A percentile compares a stretch with the other conserved stretches of the same genome.
Evolutionary conservation across 2,329 filamentous ascomycete species (phyloP).

Genomic region (Fusarium lyarnte): DNA sequence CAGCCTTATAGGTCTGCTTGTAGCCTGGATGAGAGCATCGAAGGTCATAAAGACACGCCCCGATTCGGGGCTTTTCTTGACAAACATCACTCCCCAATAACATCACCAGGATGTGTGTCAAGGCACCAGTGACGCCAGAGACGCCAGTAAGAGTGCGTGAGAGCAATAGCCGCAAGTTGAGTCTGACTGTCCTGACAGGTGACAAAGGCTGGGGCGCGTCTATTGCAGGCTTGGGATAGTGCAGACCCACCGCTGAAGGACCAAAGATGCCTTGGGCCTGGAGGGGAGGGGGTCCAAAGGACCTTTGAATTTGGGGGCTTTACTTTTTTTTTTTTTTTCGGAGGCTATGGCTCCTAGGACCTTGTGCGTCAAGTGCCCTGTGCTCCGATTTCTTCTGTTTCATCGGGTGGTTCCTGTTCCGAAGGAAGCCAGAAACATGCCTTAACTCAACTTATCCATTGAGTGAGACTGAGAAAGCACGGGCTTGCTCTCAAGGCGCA

Average conservation of each 20-base stretch:
- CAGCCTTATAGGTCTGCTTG: conserved; percentile 62
- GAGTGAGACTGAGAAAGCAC: conserved; percentile 29
- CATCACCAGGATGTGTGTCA: conserved; percentile 35
- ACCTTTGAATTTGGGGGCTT: conserved; percentile 36
- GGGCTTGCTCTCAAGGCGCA: conserved; percentile 42
- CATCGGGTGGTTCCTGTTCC: conserved; percentile 24
- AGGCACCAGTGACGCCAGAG: conserved; percentile 46
- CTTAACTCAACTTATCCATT: conserved; percentile 21
- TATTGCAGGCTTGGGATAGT: conserved; percentile 45
- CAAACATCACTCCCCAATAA: conserved; percentile 22
- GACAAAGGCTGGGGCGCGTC: conserved; percentile 44
- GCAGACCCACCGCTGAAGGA: conserved; percentile 37
- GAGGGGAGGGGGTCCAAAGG: conserved; percentile 19
- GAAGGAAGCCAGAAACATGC: conserved; percentile 13
- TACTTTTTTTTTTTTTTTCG: conserved; percentile 29
- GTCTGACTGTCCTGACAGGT: conserved; percentile 48
- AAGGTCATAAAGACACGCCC: conserved; percentile 38
- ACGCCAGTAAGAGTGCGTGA: conserved; percentile 42
- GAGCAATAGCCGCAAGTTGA: conserved; percentile 43
- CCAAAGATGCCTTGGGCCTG: conserved; percentile 42
- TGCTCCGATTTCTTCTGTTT: conserved; percentile 28
- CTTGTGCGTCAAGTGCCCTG: conserved; percentile 34
- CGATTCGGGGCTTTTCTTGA: conserved; percentile 15
- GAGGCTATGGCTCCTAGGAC: conserved; percentile 22
- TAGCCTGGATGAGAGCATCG: conserved; percentile 43